Evolutionary conservation across 2,329 filamentous ascomycete species (phyloP).

Genomic region (Botryotinia convoluta): DNA sequence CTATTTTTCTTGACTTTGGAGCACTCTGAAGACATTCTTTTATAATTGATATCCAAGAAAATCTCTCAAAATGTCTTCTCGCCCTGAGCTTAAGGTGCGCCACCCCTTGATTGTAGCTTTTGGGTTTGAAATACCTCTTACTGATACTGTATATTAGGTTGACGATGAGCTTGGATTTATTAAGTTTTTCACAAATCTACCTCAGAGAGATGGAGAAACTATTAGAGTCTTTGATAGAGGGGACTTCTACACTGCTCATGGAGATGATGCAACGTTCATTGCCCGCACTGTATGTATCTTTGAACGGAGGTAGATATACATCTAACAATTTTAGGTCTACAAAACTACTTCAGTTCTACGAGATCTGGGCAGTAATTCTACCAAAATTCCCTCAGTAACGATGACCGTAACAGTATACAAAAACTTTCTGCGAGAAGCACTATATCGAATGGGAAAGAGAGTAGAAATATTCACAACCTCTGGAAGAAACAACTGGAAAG

Average conservation of each 20-base stretch:
- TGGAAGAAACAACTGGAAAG: slow-evolving; percentile 86
- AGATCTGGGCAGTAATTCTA: slow-evolving; percentile 80
- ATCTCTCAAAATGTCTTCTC: slow-evolving; percentile 59
- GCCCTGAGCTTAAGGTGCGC: slow-evolving; percentile 67
- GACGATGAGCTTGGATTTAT: slow-evolving; percentile 98
- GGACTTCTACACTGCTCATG: slow-evolving; percentile 95
- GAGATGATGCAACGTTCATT: slow-evolving; percentile 79
- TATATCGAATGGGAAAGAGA: slow-evolving; percentile 87
- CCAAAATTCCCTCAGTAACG: slow-evolving; percentile 87
- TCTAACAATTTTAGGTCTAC: slow-evolving; percentile 63
- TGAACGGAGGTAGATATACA: neutral
- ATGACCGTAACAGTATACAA: slow-evolving; percentile 94
- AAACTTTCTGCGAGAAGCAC: slow-evolving; percentile 89
- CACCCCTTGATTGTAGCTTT: slow-evolving; percentile 14
- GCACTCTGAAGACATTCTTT: neutral
- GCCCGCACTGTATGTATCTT: slow-evolving; percentile 61
- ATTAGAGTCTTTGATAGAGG: slow-evolving; percentile 90
- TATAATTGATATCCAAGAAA: too few species aligned
- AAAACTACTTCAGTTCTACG: slow-evolving; percentile 95
- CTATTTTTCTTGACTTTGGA: neutral
- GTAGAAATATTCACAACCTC: slow-evolving; percentile 84
- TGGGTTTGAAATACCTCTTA: slow-evolving; percentile 5
- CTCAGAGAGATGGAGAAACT: slow-evolving; percentile 66
- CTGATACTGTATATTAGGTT: slow-evolving; percentile 53
- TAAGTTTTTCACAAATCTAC: slow-evolving; percentile 88